Percentiles rank a stretch among this genome's conserved stretches.
Conservation (phyloP, 176 grass and related monocot genomes). For the Aegilops umbellulata region DNA sequence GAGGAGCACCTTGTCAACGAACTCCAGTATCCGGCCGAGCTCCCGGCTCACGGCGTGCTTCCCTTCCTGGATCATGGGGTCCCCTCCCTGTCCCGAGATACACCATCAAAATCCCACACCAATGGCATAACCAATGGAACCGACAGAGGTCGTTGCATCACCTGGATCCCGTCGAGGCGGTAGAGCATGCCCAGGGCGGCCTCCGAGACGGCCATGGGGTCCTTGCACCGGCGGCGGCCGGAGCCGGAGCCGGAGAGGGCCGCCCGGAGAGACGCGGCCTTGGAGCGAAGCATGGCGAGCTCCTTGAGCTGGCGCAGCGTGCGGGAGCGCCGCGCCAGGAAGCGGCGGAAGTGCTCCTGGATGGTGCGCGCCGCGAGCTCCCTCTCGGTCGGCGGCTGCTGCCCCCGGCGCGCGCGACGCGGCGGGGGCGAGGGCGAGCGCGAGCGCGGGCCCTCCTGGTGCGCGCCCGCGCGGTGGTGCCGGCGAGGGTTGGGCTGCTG, state of each 20-base stretch:
- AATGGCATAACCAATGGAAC: neutral
- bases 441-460: slow-evolving; percentile 6
- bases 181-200: slow-evolving; percentile 57
- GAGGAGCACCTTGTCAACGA: slow-evolving; percentile 75
- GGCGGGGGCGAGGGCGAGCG: neutral
- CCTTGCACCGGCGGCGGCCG: slow-evolving; percentile 26
- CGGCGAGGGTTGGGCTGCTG: neutral
- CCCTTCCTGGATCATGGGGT: slow-evolving; percentile 84
- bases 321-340: slow-evolving; percentile 78
- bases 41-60: slow-evolving; percentile 73
- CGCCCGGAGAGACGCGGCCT: slow-evolving; percentile 52
- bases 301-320: slow-evolving; percentile 86
- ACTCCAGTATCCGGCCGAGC: slow-evolving; percentile 72
- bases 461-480: slow-evolving; percentile 19
- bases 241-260: slow-evolving; percentile 65
- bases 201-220: slow-evolving; percentile 53
- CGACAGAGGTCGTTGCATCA: slow-evolving; percentile 13
- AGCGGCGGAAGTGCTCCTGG: slow-evolving; percentile 77
- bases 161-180: slow-evolving; percentile 79
- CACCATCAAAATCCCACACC: slow-evolving; percentile 9
- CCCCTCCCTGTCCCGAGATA: slow-evolving; percentile 49
- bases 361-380: slow-evolving; percentile 81
- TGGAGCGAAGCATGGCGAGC: slow-evolving; percentile 70
- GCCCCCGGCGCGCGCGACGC: neutral
- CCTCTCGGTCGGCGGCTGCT: slow-evolving; percentile 15